phyloP scores from a whole-genome alignment of 2,329 filamentous ascomycete genomes.

The Cladosporium sp. region DNA sequence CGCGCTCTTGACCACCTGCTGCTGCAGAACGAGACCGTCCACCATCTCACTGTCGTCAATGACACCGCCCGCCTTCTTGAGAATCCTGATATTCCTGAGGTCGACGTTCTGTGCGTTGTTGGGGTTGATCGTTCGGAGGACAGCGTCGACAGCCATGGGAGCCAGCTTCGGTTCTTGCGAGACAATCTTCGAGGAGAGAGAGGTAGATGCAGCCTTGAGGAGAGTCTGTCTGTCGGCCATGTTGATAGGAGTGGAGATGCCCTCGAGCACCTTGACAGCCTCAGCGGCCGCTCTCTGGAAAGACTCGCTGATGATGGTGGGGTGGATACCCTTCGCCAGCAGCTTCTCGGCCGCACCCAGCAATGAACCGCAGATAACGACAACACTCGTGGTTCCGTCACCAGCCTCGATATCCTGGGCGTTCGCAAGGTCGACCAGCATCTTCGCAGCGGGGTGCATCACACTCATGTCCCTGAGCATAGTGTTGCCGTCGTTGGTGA shows the following conservation, averaged over 20 bases:
- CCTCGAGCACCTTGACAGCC: conserved; percentile 82
- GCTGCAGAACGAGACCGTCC: conserved; percentile 86
- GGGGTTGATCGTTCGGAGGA: conserved; percentile 90
- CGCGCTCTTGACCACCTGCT: conserved; percentile 87
- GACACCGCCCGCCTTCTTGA: conserved; percentile 96
- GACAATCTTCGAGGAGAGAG: conserved; percentile 96
- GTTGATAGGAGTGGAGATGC: conserved; percentile 91
- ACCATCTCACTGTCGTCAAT: conserved; percentile 98
- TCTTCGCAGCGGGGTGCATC: conserved; percentile 98
- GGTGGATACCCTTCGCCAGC: conserved; percentile 87
- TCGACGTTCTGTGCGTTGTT: conserved; percentile 96
- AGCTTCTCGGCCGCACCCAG: conserved; percentile 89
- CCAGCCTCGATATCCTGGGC: conserved; percentile 98
- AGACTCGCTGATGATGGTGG: conserved; percentile 92
- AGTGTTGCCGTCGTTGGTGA: conserved; percentile 98
- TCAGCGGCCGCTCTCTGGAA: conserved; percentile 92
- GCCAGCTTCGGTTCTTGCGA: conserved; percentile 94
- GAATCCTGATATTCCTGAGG: conserved; percentile 88
- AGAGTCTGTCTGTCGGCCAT: conserved; percentile 83
- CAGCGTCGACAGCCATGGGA: conserved; percentile 97
- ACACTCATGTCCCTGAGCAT: conserved; percentile 99
- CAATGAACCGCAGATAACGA: conserved; percentile 93
- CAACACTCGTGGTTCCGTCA: conserved; percentile 96
- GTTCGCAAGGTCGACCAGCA: conserved; percentile 94
- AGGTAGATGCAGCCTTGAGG: conserved; percentile 93